These are phyloP conservation scores for Psophocarpus tetragonolobus DNA, from an alignment of 306 rosid species.

Conservation along the genomic window DNA sequence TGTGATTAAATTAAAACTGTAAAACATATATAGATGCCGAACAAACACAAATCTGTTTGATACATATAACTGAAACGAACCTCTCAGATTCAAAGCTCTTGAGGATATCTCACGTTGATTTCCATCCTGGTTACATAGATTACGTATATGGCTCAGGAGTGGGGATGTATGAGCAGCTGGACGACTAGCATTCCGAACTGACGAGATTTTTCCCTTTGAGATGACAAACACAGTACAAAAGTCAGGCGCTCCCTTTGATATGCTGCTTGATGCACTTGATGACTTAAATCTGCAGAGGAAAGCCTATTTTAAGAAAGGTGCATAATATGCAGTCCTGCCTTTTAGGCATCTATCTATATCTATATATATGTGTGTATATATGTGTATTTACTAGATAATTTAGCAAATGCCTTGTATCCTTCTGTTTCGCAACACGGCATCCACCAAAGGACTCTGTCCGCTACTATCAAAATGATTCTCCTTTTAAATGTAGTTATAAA, in stretches of 20 bases:
- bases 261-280: constrained; percentile 52
- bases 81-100: constrained; percentile 46
- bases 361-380: too few species aligned
- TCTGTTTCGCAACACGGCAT: neutral
- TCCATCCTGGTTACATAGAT: constrained; percentile 23
- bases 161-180: constrained; percentile 73
- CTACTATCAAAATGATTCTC: neutral
- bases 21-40: neutral
- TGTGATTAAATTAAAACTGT: neutral
- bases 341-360: too few species aligned
- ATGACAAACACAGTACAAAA: constrained; percentile 76
- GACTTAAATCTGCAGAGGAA: constrained; percentile 62
- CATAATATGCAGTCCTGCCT: neutral
- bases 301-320: neutral
- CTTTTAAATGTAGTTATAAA: neutral
- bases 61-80: constrained; percentile 42
- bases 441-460: neutral
- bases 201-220: constrained; percentile 76
- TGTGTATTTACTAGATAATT: neutral
- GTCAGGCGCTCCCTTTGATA: constrained; percentile 77
- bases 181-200: constrained; percentile 65
- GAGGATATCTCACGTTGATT: constrained; percentile 42
- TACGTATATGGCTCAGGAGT: constrained; percentile 46
- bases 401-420: neutral
- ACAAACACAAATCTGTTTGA: neutral